Base-by-base conservation (phyloP, 768 basidiomycete species). In the Lentinula guzmanii region DNA sequence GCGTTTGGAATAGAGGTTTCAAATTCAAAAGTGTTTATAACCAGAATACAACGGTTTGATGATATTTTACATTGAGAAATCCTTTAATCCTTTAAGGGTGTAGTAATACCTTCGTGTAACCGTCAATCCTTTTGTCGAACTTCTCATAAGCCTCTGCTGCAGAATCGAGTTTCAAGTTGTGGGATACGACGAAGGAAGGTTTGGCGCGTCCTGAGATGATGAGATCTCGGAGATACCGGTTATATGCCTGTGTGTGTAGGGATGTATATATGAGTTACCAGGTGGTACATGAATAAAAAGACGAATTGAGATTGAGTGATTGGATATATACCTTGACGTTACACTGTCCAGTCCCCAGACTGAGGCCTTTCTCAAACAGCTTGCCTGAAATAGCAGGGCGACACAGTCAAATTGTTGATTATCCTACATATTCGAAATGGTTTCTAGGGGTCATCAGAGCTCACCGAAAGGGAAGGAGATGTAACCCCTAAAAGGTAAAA, bases 351-450 rank as follows among this genome's bases (percentile, higher is more conserved):
- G 82, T 83, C 6, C 80, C 82, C 31, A 84, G 55, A 3, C 74
- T 74, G n/a, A 84, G 68, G 0, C 82, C 82, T 63, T 83, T 84
- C 71, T 83, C 82, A 66, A 84, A 84, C 8, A 83, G 66, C 66
- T 79, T 79, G 15, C 70, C 58, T 58, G 7, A 15, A 15, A 58
- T 18, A 24, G 24, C 24, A 24, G 24, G 24, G 24, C 24, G 24
- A 24, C 24, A 24, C 24, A 24, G 24, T 24, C 2, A 24, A 21
- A 24, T 24, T 24, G 24, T 24, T 24, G 24, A 24, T 24, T 24
- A 24, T 24, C 21, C 21, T n/a, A n/a, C n/a, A n/a, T 24, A 24
- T 24, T 24, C 24, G 24, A 24, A 24, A 24, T 24, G 24, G 24
- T 24, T 24, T 24, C 24, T 24, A 24, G 24, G 21, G 21, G 24